Evolutionary conservation across 2,329 filamentous ascomycete genomes (phyloP).

Genomic region (Ophiognomonia clavigignenti-juglandacearum): DNA sequence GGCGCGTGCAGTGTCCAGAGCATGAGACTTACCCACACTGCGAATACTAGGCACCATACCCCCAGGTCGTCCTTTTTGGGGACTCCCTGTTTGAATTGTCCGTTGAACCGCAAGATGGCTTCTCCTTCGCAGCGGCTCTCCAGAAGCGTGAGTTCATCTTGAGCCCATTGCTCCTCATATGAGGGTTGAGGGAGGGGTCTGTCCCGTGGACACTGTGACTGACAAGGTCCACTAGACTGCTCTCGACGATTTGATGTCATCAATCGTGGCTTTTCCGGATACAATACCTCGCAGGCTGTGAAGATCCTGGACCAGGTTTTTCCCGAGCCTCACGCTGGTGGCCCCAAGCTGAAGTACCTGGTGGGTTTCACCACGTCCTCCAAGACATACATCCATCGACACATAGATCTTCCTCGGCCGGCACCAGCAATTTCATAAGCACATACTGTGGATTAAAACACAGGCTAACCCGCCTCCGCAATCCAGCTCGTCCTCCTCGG

Average conservation of each 20-base stretch:
- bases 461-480: slow-evolving; percentile 7
- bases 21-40: background rate
- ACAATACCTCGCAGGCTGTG: slow-evolving; percentile 73
- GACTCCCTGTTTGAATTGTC: slow-evolving; percentile 80
- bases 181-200: background rate
- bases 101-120: slow-evolving; percentile 57
- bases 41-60: slow-evolving; percentile 51
- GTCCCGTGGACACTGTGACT: background rate
- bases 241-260: slow-evolving; percentile 77
- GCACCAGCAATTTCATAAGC: background rate
- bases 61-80: slow-evolving; percentile 79
- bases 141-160: slow-evolving; percentile 53
- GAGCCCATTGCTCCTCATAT: background rate
- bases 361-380: slow-evolving; percentile 35
- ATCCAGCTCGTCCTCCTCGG: slow-evolving; percentile 75
- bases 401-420: background rate
- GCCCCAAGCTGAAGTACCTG: slow-evolving; percentile 61
- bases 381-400: background rate
- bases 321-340: slow-evolving; percentile 53
- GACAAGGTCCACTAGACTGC: slow-evolving; percentile 50
- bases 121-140: slow-evolving; percentile 69
- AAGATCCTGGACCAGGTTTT: slow-evolving; percentile 66
- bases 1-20: too few species aligned
- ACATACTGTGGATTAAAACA: background rate
- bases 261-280: slow-evolving; percentile 84